phyloP scores from a whole-genome alignment of 768 basidiomycete species.

The Butyriboletus loyo region DNA sequence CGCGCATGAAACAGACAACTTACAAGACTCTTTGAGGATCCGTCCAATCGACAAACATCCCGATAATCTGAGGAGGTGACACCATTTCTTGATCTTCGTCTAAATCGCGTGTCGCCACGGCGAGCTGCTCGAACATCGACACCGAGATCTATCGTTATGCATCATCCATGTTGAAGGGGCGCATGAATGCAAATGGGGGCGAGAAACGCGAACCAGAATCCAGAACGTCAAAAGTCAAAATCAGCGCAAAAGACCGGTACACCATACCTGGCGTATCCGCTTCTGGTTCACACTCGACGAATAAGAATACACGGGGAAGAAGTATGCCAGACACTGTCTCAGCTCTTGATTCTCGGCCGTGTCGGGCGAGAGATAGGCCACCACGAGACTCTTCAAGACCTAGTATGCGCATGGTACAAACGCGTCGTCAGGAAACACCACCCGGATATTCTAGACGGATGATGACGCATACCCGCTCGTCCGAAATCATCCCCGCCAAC shows the following conservation, averaged over 20 bases:
- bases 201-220: background rate
- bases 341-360: conserved; percentile 80
- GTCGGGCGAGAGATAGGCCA: conserved; percentile 75
- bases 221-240: background rate
- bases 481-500: conserved; percentile 69
- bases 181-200: background rate
- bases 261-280: conserved; percentile 52
- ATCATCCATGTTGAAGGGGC: background rate
- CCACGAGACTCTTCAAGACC: conserved; percentile 48
- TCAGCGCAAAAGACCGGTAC: background rate
- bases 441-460: background rate
- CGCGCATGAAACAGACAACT: conserved; percentile 28
- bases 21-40: conserved; percentile 71
- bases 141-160: conserved; percentile 59
- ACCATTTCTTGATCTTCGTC: conserved; percentile 78
- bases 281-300: conserved; percentile 74
- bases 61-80: conserved; percentile 64
- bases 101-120: conserved; percentile 54
- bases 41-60: conserved; percentile 87
- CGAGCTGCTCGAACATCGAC: conserved; percentile 59
- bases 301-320: conserved; percentile 84
- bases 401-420: conserved; percentile 12
- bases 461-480: conserved; percentile 53
- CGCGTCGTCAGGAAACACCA: background rate
- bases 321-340: conserved; percentile 82